phyloP scores from a whole-genome alignment of 169 alveolate species.

The Plasmodium gonderi region DNA sequence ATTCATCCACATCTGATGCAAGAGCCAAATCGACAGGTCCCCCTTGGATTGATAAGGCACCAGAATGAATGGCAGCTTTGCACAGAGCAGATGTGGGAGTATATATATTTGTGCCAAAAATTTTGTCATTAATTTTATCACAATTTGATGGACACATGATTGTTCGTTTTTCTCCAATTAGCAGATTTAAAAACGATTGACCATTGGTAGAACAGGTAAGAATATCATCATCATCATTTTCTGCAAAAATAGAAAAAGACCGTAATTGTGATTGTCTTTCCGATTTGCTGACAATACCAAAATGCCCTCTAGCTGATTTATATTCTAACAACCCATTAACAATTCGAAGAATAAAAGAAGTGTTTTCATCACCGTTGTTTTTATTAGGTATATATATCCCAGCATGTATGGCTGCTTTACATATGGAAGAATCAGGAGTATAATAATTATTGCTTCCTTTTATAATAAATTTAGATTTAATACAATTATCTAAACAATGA shows the following conservation, averaged over 20 bases:
- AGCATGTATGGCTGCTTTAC: constrained; percentile 92
- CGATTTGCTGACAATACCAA: constrained; percentile 73
- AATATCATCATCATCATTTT: constrained; percentile 78
- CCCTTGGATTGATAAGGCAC: constrained; percentile 82
- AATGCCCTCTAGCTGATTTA: constrained; percentile 83
- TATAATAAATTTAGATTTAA: constrained; percentile 74
- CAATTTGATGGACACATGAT: constrained; percentile 90
- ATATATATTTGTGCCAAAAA: constrained; percentile 84
- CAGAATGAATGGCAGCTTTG: constrained; percentile 91
- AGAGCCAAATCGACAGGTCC: constrained; percentile 76
- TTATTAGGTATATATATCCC: constrained; percentile 74
- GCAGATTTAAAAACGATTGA: constrained; percentile 81
- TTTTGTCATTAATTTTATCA: constrained; percentile 77
- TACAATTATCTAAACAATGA: constrained; percentile 80
- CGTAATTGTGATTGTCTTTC: constrained; percentile 83
- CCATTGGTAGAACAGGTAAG: constrained; percentile 83
- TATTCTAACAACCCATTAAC: constrained; percentile 80
- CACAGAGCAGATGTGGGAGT: constrained; percentile 90
- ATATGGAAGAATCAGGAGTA: constrained; percentile 91
- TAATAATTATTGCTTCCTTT: constrained; percentile 83
- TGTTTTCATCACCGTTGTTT: neutral
- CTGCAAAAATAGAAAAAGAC: constrained; percentile 85
- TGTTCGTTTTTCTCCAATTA: constrained; percentile 80
- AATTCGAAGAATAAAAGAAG: constrained; percentile 56
- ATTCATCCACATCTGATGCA: constrained; percentile 19